Conservation (phyloP, 768 basidiomycete genomes). For the Filobasidium wieringae region DNA sequence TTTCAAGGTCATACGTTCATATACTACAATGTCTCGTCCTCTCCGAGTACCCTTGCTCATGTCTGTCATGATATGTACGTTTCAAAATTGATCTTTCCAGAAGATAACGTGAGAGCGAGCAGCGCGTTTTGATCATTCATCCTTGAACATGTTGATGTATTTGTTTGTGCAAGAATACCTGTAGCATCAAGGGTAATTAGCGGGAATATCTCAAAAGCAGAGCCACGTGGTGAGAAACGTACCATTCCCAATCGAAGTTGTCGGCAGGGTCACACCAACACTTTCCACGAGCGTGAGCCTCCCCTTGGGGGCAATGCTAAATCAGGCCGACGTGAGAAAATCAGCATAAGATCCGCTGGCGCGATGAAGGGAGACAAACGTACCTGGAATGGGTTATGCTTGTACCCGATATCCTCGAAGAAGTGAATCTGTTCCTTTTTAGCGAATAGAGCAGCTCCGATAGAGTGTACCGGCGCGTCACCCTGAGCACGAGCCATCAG, state of each 20-base stretch:
- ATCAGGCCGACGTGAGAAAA: background rate
- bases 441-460: conserved; percentile 80
- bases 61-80: no score
- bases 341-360: background rate
- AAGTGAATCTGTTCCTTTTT: conserved; percentile 84
- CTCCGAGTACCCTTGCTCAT: no score
- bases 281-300: conserved; percentile 57
- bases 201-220: no score
- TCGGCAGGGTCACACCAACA: conserved; percentile 72
- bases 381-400: conserved; percentile 88
- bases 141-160: conserved; percentile 47
- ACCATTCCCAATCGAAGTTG: conserved; percentile 52
- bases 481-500: conserved; percentile 47
- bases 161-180: conserved; percentile 78
- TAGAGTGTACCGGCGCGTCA: conserved; percentile 82
- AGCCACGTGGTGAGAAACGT: no score
- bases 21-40: no score
- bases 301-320: conserved; percentile 40
- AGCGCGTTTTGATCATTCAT: no score
- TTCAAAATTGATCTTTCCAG: no score
- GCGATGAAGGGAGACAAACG: conserved; percentile 48
- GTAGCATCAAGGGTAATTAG: conserved; percentile 10
- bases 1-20: no score
- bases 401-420: conserved; percentile 89
- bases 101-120: no score